Percentiles rank a stretch among this genome's conserved stretches.
phyloP scores from a whole-genome alignment of 768 basidiomycete species.

The Mycena rebaudengoi region DNA sequence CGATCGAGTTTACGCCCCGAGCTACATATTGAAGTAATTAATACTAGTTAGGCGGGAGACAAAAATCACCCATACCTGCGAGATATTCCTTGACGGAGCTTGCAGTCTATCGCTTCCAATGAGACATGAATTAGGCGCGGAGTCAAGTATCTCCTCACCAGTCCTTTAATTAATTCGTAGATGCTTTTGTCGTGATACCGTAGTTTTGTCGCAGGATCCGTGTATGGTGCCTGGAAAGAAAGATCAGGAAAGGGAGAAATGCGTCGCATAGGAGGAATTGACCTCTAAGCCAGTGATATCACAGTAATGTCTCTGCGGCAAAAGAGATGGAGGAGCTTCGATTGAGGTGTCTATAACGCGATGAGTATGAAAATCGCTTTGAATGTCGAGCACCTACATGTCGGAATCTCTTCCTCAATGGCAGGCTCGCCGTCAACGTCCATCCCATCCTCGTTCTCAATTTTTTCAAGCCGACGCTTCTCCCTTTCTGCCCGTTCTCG shows the following conservation, averaged over 20 bases:
- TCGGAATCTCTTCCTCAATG: slow-evolving; percentile 66
- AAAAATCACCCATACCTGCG: no score
- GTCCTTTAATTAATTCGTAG: slow-evolving; percentile 81
- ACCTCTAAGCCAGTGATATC: slow-evolving; percentile 90
- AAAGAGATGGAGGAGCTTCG: slow-evolving; percentile 84
- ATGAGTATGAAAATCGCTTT: neutral
- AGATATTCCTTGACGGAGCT: slow-evolving; percentile 82
- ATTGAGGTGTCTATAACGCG: slow-evolving; percentile 72
- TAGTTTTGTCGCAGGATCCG: slow-evolving; percentile 80
- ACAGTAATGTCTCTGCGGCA: slow-evolving; percentile 81
- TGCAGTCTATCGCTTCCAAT: slow-evolving; percentile 55
- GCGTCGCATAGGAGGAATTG: neutral
- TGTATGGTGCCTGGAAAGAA: slow-evolving; percentile 79
- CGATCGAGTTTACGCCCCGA: no score
- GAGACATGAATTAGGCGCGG: no score
- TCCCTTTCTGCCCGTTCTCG: slow-evolving; percentile 77
- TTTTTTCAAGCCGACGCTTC: slow-evolving; percentile 56
- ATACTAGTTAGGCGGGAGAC: no score
- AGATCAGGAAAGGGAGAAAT: neutral
- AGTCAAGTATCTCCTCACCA: slow-evolving; percentile 56
- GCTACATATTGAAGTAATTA: no score
- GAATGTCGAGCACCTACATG: slow-evolving; percentile 58
- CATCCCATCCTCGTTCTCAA: slow-evolving; percentile 60
- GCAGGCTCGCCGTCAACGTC: slow-evolving; percentile 58
- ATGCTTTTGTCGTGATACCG: slow-evolving; percentile 88